A percentile compares a stretch with the other conserved stretches of the same genome.
phyloP scores from a whole-genome alignment of 2,329 filamentous ascomycete species.

The Ophiostoma fasciatum region DNA sequence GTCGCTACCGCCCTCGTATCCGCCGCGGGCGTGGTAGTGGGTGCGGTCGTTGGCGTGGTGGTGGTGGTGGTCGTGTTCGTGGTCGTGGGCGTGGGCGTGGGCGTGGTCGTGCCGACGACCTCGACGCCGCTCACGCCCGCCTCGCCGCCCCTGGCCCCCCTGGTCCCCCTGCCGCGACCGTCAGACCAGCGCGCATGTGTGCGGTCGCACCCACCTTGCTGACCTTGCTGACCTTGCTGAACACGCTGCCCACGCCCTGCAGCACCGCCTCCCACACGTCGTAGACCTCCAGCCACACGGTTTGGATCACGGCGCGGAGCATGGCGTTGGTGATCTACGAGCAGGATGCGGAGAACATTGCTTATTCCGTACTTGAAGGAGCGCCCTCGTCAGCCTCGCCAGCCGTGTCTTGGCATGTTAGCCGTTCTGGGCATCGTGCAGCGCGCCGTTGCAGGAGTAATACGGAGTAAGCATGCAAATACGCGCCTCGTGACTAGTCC shows the following conservation, averaged over 20 bases:
- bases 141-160: no score
- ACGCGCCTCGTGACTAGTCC: no score
- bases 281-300: slow-evolving; percentile 10
- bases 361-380: neutral
- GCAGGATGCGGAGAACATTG: no score
- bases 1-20: neutral
- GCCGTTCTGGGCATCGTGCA: slow-evolving; percentile 2
- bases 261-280: slow-evolving; percentile 13
- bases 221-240: slow-evolving; percentile 5
- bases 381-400: neutral
- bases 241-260: slow-evolving; percentile 10
- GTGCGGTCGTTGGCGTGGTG: neutral
- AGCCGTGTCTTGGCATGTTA: slow-evolving; percentile 5
- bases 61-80: neutral
- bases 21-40: neutral
- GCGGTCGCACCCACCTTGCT: neutral
- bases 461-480: no score
- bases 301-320: slow-evolving; percentile 2
- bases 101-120: neutral
- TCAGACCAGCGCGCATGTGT: no score
- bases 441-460: no score
- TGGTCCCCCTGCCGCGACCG: neutral
- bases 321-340: no score
- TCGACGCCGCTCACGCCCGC: no score
- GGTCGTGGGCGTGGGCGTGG: neutral